Conservation (phyloP, 164 flowering plant genomes). For the Cinnamomum chago region DNA sequence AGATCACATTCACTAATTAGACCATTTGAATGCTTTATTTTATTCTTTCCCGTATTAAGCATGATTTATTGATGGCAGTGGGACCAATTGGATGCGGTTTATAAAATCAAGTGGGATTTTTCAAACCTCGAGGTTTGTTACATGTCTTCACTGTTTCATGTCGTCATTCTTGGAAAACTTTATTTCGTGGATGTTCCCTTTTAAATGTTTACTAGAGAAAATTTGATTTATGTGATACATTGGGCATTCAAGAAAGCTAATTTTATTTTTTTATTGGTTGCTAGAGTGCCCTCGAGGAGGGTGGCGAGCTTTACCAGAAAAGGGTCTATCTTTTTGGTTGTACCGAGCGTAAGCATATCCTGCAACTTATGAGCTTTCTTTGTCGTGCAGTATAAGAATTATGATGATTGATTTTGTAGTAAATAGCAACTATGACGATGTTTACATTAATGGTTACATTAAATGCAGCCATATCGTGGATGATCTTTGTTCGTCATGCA, state of each 20-base stretch:
- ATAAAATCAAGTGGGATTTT: conserved; percentile 80
- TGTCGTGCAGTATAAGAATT: no score
- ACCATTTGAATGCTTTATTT: background rate
- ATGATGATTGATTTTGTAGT: no score
- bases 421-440: no score
- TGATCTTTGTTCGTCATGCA: no score
- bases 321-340: conserved; percentile 85
- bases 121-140: conserved; percentile 78
- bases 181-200: background rate
- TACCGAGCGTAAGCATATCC: conserved; percentile 76
- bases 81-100: conserved; percentile 83
- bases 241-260: background rate
- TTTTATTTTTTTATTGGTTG: conserved; percentile 3
- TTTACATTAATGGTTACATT: no score
- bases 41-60: conserved; percentile 2
- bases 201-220: background rate
- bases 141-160: background rate
- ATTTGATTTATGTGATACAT: background rate
- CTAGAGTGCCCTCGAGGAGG: conserved; percentile 93
- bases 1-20: no score
- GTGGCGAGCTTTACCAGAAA: conserved; percentile 67
- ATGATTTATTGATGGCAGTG: conserved; percentile 48
- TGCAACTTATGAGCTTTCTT: background rate
- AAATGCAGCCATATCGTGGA: no score
- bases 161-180: background rate